Evolutionary conservation across 1,284 basidiomycete species (phyloP), one percentile per base, ranked within the genome.

Genomic region (Omphalotus olearius): DNA sequence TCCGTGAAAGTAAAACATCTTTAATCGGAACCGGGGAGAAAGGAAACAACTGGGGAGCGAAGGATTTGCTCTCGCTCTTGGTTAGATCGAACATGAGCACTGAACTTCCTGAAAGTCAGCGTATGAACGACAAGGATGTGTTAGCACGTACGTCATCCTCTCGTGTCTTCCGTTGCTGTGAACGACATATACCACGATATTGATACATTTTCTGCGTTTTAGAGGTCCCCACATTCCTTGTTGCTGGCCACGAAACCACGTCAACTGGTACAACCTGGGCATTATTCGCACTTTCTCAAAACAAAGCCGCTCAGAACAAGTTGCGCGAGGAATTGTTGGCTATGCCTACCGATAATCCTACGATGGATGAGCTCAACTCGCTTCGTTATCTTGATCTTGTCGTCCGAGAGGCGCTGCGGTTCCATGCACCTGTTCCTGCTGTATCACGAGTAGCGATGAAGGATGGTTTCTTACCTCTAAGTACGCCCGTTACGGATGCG

Each of bases 241-340:
- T 79, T 2, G 82, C 83, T 4, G 91, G 91, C 0, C 87, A 92
- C 64, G 90, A 93, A 63, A 93, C 91, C 0, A 85, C 82, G 80
- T 81, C 25, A 44, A n/a, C n/a, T 17, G 46, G 23, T 20, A 73
- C 75, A 0, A 73, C 75, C 0, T 85, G 82, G 82, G 79, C 80
- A 0, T 68, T 93, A 0, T 87, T 75, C 62, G 76, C 79, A 0
- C 77, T 94, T 3, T 66, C 81, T 0, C 71, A 73, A 40, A 57
- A 79, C 45, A 78, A 73, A 0, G 69, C 74, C 0, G 69, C 82
- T 0, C 91, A 94, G 63, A 65, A 60, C 6, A 82, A 80, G 57
- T 76, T 95, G 0, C 80, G 91, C 1, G 71, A 78, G 2, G 93
- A 96, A 62, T 69, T 89, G 0, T 59, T 72, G 6, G 61, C 67